Evolutionary conservation across 768 basidiomycete species (phyloP).

Genomic region (Suillus plorans): DNA sequence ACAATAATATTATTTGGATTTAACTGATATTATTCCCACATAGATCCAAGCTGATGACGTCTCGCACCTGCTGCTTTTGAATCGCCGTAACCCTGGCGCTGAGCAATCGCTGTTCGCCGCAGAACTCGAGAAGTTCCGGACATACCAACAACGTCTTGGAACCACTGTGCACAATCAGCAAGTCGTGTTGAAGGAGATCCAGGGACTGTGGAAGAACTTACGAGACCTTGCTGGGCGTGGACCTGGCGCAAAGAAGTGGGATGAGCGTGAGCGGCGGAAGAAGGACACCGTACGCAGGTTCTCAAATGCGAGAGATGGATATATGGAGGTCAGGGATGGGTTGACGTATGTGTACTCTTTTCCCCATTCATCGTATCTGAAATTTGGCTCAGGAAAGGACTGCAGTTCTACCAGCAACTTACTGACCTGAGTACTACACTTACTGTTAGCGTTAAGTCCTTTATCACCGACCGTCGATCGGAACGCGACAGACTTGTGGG

Average conservation of each 20-base stretch:
- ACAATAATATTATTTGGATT: conserved; percentile 3
- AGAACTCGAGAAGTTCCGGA: conserved; percentile 94
- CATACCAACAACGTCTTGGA: conserved; percentile 81
- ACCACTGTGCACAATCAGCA: conserved; percentile 81
- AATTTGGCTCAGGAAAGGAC: conserved; percentile 63
- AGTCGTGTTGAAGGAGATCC: conserved; percentile 69
- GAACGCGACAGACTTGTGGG: conserved; percentile 71
- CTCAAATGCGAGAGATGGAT: conserved; percentile 74
- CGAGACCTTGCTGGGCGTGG: conserved; percentile 75
- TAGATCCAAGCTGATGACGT: conserved; percentile 97
- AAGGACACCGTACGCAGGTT: conserved; percentile 74
- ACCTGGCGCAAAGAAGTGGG: conserved; percentile 75
- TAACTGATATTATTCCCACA: neutral
- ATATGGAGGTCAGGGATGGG: conserved; percentile 85
- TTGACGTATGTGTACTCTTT: conserved; percentile 56
- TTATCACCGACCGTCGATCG: conserved; percentile 57
- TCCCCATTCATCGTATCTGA: conserved; percentile 10
- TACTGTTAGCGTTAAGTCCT: conserved; percentile 55
- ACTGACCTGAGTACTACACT: conserved; percentile 61
- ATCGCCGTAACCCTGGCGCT: conserved; percentile 78
- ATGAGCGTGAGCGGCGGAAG: conserved; percentile 77
- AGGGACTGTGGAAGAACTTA: conserved; percentile 69
- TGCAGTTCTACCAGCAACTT: conserved; percentile 86
- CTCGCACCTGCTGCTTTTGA: conserved; percentile 89
- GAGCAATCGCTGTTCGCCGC: conserved; percentile 89